Base-by-base conservation (phyloP, 306 rosid species). In the Castanea mollissima region DNA sequence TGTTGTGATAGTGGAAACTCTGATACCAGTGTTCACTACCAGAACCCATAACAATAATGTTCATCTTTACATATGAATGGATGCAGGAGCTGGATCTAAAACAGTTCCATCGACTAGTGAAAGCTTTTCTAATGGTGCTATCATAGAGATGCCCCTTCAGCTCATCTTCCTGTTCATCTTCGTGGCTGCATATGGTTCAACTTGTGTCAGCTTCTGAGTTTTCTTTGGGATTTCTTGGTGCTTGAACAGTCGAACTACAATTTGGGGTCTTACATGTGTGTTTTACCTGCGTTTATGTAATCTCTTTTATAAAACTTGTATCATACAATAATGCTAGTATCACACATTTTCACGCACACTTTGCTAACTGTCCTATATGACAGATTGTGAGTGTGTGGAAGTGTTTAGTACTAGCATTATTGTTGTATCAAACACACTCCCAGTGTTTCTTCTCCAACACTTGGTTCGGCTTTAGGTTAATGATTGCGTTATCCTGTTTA, bases 31-130 rank as follows among this genome's bases (percentile, higher is more conserved):
- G 46, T 9, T 41, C 46, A 41, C 11, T 6, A 65, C 71, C 6
- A 65, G 18, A 65, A 65, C 49, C 13, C 13, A 19, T 65, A 18
- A 65, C 25, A 32, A 16, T 19, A 65, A 18, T 19, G 34, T 65
- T 16, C 14, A 32, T 65, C 49, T 32, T 19, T 14, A 9, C 46
- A 34, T 19, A 16, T 34, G 72, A 67, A 34, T 7, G 52, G 16
- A 68, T 68, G 52, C 16, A 35, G 72, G 16, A 68, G 18, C 67
- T 23, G 72, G 72, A 68, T 35, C 72, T 35, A 68, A 68, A 68
- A 19, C 72, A 68, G 52, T 68, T 19, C 72, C 72, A 68, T 19
- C 18, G 25, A 35, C 4, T 3, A 16, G 9, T 1, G 10, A 5
- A 14, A 18, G 15, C 6, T 3, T 16, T 68, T 35, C 72, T 23